phyloP scores from a whole-genome alignment of 495 filamentous ascomycete genomes.

The Parmelia sp. region DNA sequence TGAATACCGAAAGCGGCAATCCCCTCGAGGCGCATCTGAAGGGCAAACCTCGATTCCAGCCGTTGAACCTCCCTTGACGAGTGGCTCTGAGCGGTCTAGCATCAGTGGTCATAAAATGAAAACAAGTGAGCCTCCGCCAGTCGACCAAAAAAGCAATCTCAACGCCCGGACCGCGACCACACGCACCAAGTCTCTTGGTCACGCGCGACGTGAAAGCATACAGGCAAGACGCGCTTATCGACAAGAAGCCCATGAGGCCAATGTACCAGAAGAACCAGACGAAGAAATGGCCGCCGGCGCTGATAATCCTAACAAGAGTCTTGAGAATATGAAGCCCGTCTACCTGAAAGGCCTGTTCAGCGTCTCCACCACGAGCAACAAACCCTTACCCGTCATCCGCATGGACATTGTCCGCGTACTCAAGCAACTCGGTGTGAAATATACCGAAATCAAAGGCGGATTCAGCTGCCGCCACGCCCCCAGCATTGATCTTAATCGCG shows the following conservation, averaged over 20 bases:
- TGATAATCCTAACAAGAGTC: constrained; percentile 49
- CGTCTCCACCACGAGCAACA: constrained; percentile 91
- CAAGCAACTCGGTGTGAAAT: constrained; percentile 80
- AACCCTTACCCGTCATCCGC: constrained; percentile 76
- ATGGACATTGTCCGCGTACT: constrained; percentile 89
- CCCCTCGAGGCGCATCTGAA: constrained; percentile 53
- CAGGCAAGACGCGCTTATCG: constrained; percentile 70
- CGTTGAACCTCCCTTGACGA: constrained; percentile 61
- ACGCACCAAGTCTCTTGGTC: constrained; percentile 84
- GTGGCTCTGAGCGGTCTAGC: constrained; percentile 68
- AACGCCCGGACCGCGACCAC: constrained; percentile 52
- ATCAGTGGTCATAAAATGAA: constrained; percentile 38
- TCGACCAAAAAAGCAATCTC: constrained; percentile 35
- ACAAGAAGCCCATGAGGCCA: constrained; percentile 58
- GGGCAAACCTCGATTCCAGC: constrained; percentile 41
- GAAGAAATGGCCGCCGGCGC: constrained; percentile 45
- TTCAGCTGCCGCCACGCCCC: constrained; percentile 85
- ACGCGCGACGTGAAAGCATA: constrained; percentile 83
- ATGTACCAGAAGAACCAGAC: constrained; percentile 67
- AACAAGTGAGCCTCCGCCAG: constrained; percentile 34
- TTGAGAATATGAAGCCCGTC: constrained; percentile 77
- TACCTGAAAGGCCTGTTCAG: constrained; percentile 97
- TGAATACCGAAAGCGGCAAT: constrained; percentile 60
- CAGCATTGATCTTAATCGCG: constrained; percentile 78
- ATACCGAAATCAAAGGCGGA: constrained; percentile 84